Evolutionary conservation across 2,329 filamentous ascomycete genomes (phyloP).

Genomic region (Mariannaea sp.): DNA sequence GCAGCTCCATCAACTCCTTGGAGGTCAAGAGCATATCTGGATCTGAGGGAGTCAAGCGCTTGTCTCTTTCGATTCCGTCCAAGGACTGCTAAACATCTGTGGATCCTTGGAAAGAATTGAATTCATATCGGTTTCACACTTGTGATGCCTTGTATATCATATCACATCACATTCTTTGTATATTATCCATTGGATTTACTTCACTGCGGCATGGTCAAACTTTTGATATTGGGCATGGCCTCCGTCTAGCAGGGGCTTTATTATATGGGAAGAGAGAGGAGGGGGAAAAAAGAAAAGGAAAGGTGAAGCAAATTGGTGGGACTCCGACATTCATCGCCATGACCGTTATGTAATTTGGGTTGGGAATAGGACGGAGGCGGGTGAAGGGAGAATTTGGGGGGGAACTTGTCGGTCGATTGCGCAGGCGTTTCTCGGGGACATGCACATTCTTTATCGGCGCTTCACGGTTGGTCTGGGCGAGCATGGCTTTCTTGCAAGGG

Average conservation of each 20-base stretch:
- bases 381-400: constrained; percentile 10
- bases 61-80: constrained; percentile 39
- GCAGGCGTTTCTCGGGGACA: constrained; percentile 12
- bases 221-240: constrained; percentile 13
- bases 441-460: constrained; percentile 23
- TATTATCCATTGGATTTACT: constrained; percentile 27
- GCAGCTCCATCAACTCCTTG: constrained; percentile 37
- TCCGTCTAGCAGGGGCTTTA: constrained; percentile 5
- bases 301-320: constrained; percentile 4
- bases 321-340: constrained; percentile 13
- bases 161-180: no score
- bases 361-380: constrained; percentile 17
- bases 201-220: constrained; percentile 20
- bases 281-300: no score
- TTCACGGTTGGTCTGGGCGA: constrained; percentile 27
- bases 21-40: constrained; percentile 34
- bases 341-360: constrained; percentile 7
- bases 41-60: constrained; percentile 34
- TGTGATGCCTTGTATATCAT: constrained; percentile 30
- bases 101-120: no score
- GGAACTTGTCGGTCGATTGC: constrained; percentile 12
- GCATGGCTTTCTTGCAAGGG: constrained; percentile 12
- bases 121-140: background rate
- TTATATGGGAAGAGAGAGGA: constrained; percentile 2
- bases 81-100: constrained; percentile 20